Base-by-base conservation (phyloP, 78 protist species). In the Cavenderia fasciculata region DNA sequence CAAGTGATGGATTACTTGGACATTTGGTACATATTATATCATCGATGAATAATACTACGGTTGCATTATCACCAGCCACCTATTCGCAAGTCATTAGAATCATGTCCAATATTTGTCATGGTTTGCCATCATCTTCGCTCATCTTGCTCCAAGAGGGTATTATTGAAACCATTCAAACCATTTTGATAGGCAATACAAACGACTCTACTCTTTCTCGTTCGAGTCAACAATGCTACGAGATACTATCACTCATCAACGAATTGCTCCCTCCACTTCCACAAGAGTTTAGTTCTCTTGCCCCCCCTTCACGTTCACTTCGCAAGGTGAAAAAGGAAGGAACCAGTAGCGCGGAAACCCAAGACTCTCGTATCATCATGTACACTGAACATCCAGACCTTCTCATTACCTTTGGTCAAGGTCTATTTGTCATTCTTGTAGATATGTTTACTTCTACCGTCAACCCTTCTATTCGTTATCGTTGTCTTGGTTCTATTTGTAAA, bases 371-470 rank as follows among this genome's bases (percentile, higher is more conserved):
- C 44, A 63, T 31, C 31, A 90, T 78, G 7, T 77, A 56, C 27
- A 23, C 21, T 31, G 85, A 66, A 6, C 36, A 68, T 6, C 92
- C 94, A 59, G 78, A 77, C 2, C 57, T 75, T 7, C 25, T 90
- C 0, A 31, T 18, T 6, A 25, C 57, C 31, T 29, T 90, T 1
- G 94, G 94, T 11, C 16, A 44, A 54, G 57, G 65, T 19, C 44
- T 90, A 31, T 66, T 74, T 59, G 43, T 59, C 11, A 76, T 84
- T 33, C 41, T 90, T 41, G 86, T 90, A 0, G 89, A 90, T 6
- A 77, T 90, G 82, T 74, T 90, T 47, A 82, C 94, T 2, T 46
- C 79, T 23, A 84, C 87, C 43, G 88, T 79, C 12, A 90, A 90
- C 23, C 79, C 94, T 23, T n/a, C 77, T 0, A 82, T 90, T n/a